Base-by-base conservation (phyloP, 2,329 filamentous ascomycete species). In the Fusarium sp. region DNA sequence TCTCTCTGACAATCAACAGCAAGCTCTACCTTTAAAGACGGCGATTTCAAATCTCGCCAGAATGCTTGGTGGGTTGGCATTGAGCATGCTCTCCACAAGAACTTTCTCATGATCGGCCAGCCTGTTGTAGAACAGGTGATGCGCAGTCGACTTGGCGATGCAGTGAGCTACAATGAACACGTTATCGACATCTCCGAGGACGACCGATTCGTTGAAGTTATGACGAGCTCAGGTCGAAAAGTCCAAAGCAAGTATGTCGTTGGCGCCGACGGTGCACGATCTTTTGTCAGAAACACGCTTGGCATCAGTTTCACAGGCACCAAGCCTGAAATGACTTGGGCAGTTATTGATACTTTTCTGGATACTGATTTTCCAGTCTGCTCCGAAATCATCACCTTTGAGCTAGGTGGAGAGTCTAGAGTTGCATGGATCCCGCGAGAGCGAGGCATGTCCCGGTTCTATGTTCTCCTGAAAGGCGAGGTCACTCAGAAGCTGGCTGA, bases 131-230 rank as follows among this genome's bases (percentile, higher is more conserved):
- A 85, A 67, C 70, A 75, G 7, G 73, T 79, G 1, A 74, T 85
- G n/a, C 68, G 74, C n/a, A 64, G 63, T 2, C 75, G 77, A 10
- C 75, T 85, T 1, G 74, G 75, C 1, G 69, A 74, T 0, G 56
- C 65, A 0, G 74, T 84, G 8, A 70, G 75, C 46, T 84, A 83
- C 59, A 71, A 75, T 18, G 81, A 84, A 41, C 76, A 76, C 3
- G 82, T 81, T 5, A 65, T 69, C 1, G 74, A 66, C 4, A 75
- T 93, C 86, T 2, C 88, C 85, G 42, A 93, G 79, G 43, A 91
- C 82, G 15, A 85, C 78, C 38, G 90, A 79, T 6, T 83, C 80
- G 57, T 83, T 75, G 12, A 80, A 73, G 26, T 81, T 63, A 68
- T 62, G 9, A 82, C 80, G 2, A 63, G 64, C 7, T 71, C 72